Base-by-base conservation (phyloP, 257 asterid species). In the Przewalskia tangutica region DNA sequence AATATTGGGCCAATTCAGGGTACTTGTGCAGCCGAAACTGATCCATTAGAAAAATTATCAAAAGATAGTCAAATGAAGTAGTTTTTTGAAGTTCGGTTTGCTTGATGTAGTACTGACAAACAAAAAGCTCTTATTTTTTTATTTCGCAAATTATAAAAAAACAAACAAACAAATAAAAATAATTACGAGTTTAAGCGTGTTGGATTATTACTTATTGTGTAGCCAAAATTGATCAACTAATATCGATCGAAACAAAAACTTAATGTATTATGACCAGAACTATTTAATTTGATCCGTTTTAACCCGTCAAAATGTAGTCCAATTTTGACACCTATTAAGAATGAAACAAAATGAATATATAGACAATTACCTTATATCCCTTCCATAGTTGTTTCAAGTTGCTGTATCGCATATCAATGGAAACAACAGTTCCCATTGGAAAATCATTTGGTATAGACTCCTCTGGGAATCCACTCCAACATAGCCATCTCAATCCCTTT, bases 371-470 rank as follows among this genome's bases (percentile, higher is more conserved):
- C 85, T 79, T 83, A 36, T 8, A 38, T 83, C 85, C 80, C 0
- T 78, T 78, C 85, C 85, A 83, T 34, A 78, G 68, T 3, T 66
- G 83, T 66, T 66, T 63, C 63, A 83, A 66, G 60, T 64, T 0
- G 85, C 82, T 83, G 55, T 83, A 62, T 56, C 75, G 83, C 73
- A 83, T 78, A 11, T 83, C 85, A 56, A 83, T 44, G 14, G 82
- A 81, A 1, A 66, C 79, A 23, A 64, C 44, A 53, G 34, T 40
- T 79, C 13, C 46, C 53, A 83, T 13, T 62, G 85, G 85, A 78
- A 83, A 78, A n/a, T 83, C 85, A 65, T 27, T 40, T 51, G 85
- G 85, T 65, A 83, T 83, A 27, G 27, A 83, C 20, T 56, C 70
- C 60, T 56, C 71, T 66, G 78, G 60, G 58, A 67, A 79, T 53